Percentiles rank a stretch among this genome's conserved stretches.
Evolutionary conservation across 768 basidiomycete genomes (phyloP).

Genomic region (Russula abietina): DNA sequence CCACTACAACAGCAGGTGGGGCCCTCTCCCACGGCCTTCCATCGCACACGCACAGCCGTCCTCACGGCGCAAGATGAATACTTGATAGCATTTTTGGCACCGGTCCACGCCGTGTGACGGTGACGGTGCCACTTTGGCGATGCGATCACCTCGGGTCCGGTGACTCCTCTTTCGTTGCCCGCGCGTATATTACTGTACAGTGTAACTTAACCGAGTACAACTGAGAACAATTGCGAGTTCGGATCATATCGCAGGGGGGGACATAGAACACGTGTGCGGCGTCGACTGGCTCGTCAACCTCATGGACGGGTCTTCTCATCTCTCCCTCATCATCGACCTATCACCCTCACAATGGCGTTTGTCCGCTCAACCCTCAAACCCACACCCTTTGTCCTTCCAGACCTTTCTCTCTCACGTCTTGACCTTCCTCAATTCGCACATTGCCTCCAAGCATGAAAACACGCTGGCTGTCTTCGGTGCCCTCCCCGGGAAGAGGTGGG

Average conservation of each 20-base stretch:
- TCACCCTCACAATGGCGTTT: conserved; percentile 83
- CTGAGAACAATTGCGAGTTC: neutral
- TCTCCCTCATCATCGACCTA: conserved; percentile 82
- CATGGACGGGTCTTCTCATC: conserved; percentile 53
- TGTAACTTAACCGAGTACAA: neutral
- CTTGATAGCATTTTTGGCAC: conserved; percentile 1
- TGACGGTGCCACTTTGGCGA: neutral
- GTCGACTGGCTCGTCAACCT: neutral
- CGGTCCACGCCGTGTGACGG: conserved; percentile 3
- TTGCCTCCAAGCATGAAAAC: conserved; percentile 89
- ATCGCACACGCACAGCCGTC: conserved; percentile 12
- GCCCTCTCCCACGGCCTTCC: conserved; percentile 13
- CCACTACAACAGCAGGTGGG: conserved; percentile 12
- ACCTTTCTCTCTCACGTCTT: conserved; percentile 80
- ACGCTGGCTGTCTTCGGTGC: conserved; percentile 89
- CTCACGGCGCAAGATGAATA: conserved; percentile 6
- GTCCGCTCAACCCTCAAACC: conserved; percentile 46
- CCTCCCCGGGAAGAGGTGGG: conserved; percentile 72
- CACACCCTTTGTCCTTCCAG: conserved; percentile 54
- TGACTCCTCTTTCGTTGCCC: neutral
- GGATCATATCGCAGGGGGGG: neutral
- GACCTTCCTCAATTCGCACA: conserved; percentile 88
- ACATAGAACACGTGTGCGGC: conserved; percentile 6
- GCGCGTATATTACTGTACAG: neutral
- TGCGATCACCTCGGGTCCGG: conserved; percentile 1